These are phyloP conservation scores for Magnusiomyces suaveolens DNA, from an alignment of 1,139 yeast genomes.

Conservation along the genomic window DNA sequence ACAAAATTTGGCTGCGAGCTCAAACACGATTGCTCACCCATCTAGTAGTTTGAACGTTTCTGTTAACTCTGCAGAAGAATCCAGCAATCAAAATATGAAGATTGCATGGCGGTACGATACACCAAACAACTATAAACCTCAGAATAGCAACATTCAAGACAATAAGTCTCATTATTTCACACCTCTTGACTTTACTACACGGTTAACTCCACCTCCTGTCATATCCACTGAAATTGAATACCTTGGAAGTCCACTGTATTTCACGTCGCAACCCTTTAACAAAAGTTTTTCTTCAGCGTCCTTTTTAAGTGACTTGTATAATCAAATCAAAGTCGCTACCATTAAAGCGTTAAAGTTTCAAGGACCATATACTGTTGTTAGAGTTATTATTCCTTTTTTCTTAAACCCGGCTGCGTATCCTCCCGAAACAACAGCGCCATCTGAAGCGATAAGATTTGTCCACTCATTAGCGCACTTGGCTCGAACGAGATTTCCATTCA, in stretches of 20 bases:
- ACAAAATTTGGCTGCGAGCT: conserved; percentile 44
- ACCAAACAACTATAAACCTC: neutral
- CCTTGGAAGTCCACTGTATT: conserved; percentile 3
- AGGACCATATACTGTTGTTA: conserved; percentile 35
- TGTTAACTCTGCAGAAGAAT: conserved; percentile 28
- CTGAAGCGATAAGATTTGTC: conserved; percentile 50
- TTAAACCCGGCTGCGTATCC: conserved; percentile 71
- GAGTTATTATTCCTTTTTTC: conserved; percentile 66
- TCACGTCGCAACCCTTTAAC: neutral
- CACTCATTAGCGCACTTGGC: conserved; percentile 48
- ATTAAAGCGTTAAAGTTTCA: neutral
- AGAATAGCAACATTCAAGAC: neutral
- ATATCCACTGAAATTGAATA: conserved; percentile 44
- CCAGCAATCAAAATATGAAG: conserved; percentile 41
- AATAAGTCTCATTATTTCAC: conserved; percentile 15
- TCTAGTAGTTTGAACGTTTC: no score
- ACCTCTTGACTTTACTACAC: conserved; percentile 52
- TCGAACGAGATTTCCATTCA: conserved; percentile 39
- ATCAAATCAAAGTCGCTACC: neutral
- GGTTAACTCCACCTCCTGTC: conserved; percentile 53
- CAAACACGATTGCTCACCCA: conserved; percentile 1
- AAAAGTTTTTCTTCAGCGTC: neutral
- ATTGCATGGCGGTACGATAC: conserved; percentile 44
- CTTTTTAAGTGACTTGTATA: conserved; percentile 3
- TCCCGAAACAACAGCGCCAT: conserved; percentile 41